Evolutionary conservation across 768 basidiomycete genomes (phyloP).

Genomic region (Saitozyma sp.): DNA sequence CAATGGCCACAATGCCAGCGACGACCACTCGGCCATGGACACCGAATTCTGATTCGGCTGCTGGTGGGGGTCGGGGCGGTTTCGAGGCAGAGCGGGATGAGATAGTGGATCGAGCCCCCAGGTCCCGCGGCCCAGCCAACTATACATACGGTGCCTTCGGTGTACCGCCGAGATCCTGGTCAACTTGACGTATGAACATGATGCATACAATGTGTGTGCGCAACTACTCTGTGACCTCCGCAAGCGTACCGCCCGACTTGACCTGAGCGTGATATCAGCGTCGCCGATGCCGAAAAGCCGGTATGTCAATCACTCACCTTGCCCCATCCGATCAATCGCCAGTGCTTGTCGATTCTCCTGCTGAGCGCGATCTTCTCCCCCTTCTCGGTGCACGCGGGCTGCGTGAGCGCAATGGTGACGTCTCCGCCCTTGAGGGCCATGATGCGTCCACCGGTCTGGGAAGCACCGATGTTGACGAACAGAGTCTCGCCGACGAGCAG

Average conservation of each 20-base stretch:
- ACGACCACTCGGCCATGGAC: no score
- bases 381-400: conserved; percentile 92
- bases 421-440: conserved; percentile 91
- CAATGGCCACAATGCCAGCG: no score
- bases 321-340: conserved; percentile 85
- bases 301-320: conserved; percentile 16
- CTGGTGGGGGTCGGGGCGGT: no score
- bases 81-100: no score
- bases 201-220: no score
- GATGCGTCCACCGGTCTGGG: conserved; percentile 93
- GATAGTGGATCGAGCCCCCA: no score
- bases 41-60: no score
- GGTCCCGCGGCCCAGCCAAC: no score
- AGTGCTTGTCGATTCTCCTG: conserved; percentile 94
- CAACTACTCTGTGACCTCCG: conserved; percentile 45
- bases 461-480: conserved; percentile 97
- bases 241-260: conserved; percentile 47
- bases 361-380: conserved; percentile 97
- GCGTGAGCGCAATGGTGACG: conserved; percentile 71
- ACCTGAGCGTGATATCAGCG: conserved; percentile 23
- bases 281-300: no score
- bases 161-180: no score
- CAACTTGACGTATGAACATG: no score
- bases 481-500: conserved; percentile 86
- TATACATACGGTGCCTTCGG: no score